Conservation (phyloP, 139 green algal genomes). For the Closterium sp. region DNA sequence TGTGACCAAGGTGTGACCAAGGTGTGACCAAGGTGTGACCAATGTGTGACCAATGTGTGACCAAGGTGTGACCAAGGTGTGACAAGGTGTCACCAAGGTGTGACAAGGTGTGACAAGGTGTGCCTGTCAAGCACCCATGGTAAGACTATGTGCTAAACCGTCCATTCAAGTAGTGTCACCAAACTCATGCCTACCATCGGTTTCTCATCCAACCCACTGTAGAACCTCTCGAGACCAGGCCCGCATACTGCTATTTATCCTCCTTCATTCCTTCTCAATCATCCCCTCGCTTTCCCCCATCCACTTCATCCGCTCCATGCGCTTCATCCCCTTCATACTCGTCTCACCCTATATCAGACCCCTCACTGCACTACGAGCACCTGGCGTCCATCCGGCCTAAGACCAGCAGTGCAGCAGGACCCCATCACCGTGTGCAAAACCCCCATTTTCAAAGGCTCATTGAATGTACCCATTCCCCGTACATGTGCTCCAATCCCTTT, state of each 20-base stretch:
- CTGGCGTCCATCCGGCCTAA: not conserved
- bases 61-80: too few species aligned
- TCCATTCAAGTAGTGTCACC: not conserved
- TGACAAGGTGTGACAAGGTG: too few species aligned
- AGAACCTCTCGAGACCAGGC: not conserved
- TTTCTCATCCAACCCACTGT: not conserved
- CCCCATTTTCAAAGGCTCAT: too few species aligned
- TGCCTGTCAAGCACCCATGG: too few species aligned
- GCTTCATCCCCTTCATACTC: not conserved
- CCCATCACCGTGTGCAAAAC: too few species aligned
- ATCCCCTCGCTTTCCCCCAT: not conserved
- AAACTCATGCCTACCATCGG: not conserved
- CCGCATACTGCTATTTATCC: not conserved
- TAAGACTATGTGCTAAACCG: not conserved
- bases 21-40: too few species aligned
- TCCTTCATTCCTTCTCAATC: slow-evolving; percentile 2
- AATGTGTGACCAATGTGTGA: too few species aligned
- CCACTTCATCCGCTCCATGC: too few species aligned
- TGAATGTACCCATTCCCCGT: too few species aligned
- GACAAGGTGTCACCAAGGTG: too few species aligned
- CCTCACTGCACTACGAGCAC: not conserved
- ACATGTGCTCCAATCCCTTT: too few species aligned
- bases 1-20: too few species aligned
- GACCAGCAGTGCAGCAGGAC: not conserved
- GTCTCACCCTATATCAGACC: not conserved